phyloP scores from a whole-genome alignment of 2,329 filamentous ascomycete genomes.

The Penicillium olsonii region DNA sequence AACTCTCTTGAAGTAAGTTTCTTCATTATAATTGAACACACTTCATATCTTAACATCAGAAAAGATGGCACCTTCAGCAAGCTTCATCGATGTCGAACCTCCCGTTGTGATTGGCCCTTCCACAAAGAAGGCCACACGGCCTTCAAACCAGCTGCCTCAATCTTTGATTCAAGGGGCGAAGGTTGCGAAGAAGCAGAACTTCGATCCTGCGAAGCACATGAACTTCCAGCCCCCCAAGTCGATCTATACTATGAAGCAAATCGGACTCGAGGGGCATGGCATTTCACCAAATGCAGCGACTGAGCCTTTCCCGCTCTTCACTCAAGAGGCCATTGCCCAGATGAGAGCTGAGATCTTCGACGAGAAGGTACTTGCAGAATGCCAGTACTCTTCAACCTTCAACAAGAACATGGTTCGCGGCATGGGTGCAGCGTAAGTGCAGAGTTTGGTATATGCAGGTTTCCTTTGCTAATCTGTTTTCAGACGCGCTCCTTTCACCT shows the following conservation, averaged over 20 bases:
- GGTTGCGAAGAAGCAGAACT: not conserved
- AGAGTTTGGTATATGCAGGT: too few relatives aligned
- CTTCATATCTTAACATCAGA: not conserved
- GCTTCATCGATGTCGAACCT: not conserved
- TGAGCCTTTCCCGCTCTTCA: constrained; percentile 64
- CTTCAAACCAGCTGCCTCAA: constrained; percentile 28
- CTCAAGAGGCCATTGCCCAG: constrained; percentile 57
- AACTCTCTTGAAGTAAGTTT: not conserved
- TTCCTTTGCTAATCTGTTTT: not conserved
- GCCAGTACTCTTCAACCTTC: constrained; percentile 59
- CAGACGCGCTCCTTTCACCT: constrained; percentile 62
- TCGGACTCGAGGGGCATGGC: constrained; percentile 48
- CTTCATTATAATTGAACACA: not conserved
- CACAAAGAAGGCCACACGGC: constrained; percentile 30
- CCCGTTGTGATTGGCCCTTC: constrained; percentile 32
- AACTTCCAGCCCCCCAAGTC: constrained; percentile 7
- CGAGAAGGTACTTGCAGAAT: constrained; percentile 56
- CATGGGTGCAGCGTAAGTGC: constrained; percentile 56
- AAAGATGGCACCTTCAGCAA: constrained; percentile 9
- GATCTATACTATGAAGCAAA: constrained; percentile 12
- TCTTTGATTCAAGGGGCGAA: constrained; percentile 30
- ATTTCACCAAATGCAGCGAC: constrained; percentile 64
- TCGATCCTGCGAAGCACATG: constrained; percentile 11
- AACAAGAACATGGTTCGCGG: constrained; percentile 53
- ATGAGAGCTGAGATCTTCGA: constrained; percentile 63